These are phyloP conservation scores for Eudorina sp. DNA, from an alignment of 139 green algal species.

Conservation along the genomic window DNA sequence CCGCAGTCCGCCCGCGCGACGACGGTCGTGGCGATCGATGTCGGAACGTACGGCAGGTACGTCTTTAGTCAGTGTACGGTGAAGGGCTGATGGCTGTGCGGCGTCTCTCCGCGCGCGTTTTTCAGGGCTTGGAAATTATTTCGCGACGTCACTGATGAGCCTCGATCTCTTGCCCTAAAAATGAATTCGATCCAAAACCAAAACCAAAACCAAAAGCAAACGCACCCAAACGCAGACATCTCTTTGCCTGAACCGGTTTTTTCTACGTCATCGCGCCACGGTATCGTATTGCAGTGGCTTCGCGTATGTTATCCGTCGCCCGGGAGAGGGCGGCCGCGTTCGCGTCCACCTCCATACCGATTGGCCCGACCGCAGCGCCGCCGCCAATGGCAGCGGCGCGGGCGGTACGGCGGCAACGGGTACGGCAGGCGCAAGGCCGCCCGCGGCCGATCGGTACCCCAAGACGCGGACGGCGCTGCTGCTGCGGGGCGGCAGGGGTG, in stretches of 20 bases:
- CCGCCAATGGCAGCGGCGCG: neutral
- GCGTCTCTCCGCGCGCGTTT: too few species aligned
- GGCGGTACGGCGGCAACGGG: too few species aligned
- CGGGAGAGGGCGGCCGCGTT: neutral
- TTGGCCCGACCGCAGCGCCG: slow-evolving; percentile 8
- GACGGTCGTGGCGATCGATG: neutral
- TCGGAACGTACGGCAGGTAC: slow-evolving; percentile 43
- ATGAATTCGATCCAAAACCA: too few species aligned
- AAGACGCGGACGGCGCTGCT: slow-evolving; percentile 40
- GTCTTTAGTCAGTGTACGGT: neutral
- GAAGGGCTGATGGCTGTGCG: too few species aligned
- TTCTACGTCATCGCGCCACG: too few species aligned
- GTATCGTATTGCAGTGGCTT: slow-evolving; percentile 34
- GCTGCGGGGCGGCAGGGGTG: neutral
- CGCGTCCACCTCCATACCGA: neutral
- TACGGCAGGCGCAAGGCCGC: too few species aligned
- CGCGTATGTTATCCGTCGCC: neutral
- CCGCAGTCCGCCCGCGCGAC: slow-evolving; percentile 7
- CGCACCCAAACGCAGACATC: too few species aligned
- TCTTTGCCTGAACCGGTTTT: too few species aligned
- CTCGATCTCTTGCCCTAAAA: too few species aligned
- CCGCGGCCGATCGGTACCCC: slow-evolving; percentile 1
- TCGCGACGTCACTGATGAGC: too few species aligned
- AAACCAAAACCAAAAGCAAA: too few species aligned
- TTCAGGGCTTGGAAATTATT: too few species aligned